Evolutionary conservation across 2,329 filamentous ascomycete genomes (phyloP), one percentile per base, ranked within the genome.

Genomic region (Aspergillus texensis): DNA sequence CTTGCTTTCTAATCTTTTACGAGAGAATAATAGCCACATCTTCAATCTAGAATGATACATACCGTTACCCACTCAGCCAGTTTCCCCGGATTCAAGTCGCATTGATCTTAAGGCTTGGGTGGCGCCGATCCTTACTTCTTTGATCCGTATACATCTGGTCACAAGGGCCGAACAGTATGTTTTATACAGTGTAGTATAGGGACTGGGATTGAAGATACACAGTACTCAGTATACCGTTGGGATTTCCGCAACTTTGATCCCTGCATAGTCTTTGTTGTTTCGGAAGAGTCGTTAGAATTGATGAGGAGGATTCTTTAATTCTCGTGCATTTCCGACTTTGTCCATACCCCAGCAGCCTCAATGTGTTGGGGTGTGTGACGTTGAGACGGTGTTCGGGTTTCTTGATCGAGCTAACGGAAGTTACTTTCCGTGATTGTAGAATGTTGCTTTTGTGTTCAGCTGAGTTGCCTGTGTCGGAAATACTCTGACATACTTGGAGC

Each of bases 41-140:
- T 62, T 45, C 55, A 54, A 21, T 21, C 26, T 12, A 46, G 28
- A 46, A 59, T 34, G 28, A 59, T 34, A 45, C 50, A 43, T 62
- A 30, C 14, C 54, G 14, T 16, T 62, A 64, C 56, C 60, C 54
- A 62, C 55, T 39, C 52, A 43, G 43, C 19, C 43, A 62, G 55
- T 36, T 60, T 61, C 63, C 57, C 57, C 57, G 57, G 63, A 65
- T 62, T 62, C 45, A 56, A 46, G 24, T 41, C 52, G 60, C 60
- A 65, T 65, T 52, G 60, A 62, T 60, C 62, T 46, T 46, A 62
- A 65, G 62, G 63, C 63, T 62, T 65, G 57, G 57, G 39, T 43
- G 28, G 30, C 41, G 62, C 58, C 60, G 62, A 63, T 63, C 62
- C 34, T 60, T 43, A 16, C 56, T 56, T 36, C 46, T 50, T 45